These are phyloP conservation scores for Flammula alnicola DNA, from an alignment of 1,284 basidiomycete genomes.

Conservation along the genomic window DNA sequence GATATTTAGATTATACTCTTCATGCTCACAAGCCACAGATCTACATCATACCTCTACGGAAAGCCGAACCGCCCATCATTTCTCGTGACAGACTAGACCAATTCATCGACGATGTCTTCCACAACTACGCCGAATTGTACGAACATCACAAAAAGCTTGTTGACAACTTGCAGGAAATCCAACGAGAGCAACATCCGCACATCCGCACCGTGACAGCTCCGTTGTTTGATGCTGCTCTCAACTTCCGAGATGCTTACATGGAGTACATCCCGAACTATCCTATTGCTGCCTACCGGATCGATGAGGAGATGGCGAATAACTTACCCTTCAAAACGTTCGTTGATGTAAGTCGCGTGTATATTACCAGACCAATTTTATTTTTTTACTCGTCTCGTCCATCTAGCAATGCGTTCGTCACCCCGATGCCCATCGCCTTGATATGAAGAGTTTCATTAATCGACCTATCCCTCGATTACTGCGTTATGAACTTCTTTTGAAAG, in stretches of 20 bases:
- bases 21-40: constrained; percentile 49
- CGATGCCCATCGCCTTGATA: constrained; percentile 78
- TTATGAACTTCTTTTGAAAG: constrained; percentile 83
- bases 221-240: constrained; percentile 87
- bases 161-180: constrained; percentile 83
- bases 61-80: constrained; percentile 79
- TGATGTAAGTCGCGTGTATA: too few relatives aligned
- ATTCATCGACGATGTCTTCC: constrained; percentile 90
- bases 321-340: constrained; percentile 81
- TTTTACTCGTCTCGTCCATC: too few relatives aligned
- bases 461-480: constrained; percentile 89
- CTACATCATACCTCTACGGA: constrained; percentile 75
- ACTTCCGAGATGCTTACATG: constrained; percentile 93
- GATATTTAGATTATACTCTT: constrained; percentile 8
- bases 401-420: constrained; percentile 74
- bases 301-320: constrained; percentile 86
- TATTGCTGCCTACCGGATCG: constrained; percentile 88
- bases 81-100: constrained; percentile 71
- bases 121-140: constrained; percentile 86
- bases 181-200: constrained; percentile 87
- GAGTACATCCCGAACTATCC: constrained; percentile 94
- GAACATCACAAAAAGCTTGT: constrained; percentile 77
- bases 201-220: constrained; percentile 86
- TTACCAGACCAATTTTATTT: too few relatives aligned
- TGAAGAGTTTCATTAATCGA: constrained; percentile 88